Base-by-base conservation (phyloP, 2,329 filamentous ascomycete genomes). In the Hirsutella minnesotensis region DNA sequence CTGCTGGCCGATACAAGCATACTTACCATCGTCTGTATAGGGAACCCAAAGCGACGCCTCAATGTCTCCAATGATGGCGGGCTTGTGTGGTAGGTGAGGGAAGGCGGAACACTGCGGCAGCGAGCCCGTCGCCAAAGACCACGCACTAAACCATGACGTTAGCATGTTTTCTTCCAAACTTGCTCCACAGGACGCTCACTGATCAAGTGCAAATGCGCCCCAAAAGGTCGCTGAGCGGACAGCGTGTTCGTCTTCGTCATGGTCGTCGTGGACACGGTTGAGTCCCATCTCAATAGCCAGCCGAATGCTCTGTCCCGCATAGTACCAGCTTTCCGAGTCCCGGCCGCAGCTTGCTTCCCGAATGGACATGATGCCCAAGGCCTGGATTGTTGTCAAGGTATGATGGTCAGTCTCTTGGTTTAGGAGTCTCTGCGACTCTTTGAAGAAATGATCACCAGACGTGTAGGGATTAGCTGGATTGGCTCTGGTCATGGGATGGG, bases 311-410 rank as follows among this genome's bases (percentile, higher is more conserved):
- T 85, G 77, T 1, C 83, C 82, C 3, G 79, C 77, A 48, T 83
- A 82, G 45, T 77, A 82, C 69, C 82, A 86, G 40, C 81, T 83
- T 49, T 81, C 77, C 24, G 79, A 84, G 52, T 86, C 80, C 29
- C 82, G 70, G 1, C 82, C 82, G 48, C 77, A 80, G 53, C 81
- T 86, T 3, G 79, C 81, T 61, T 88, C 82, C 35, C 83, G 68
- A 48, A 86, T 78, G 5, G 80, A 81, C 81, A 89, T 84, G 51
- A 88, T 75, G 5, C 81, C 81, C 16, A 88, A 64, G 2, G 83
- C 83, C 62, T 88, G 83, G 37, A 85, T 79, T 4, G 80, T 86
- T 3, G 82, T 84, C 24, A 87, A 61, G 7, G 60, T 73, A 47
- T 83, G 75, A 41, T 77, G 74, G 46, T 83, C 65, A 2, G 64